phyloP scores from a whole-genome alignment of 805 yeast species.

The Teunomyces gatunensis region DNA sequence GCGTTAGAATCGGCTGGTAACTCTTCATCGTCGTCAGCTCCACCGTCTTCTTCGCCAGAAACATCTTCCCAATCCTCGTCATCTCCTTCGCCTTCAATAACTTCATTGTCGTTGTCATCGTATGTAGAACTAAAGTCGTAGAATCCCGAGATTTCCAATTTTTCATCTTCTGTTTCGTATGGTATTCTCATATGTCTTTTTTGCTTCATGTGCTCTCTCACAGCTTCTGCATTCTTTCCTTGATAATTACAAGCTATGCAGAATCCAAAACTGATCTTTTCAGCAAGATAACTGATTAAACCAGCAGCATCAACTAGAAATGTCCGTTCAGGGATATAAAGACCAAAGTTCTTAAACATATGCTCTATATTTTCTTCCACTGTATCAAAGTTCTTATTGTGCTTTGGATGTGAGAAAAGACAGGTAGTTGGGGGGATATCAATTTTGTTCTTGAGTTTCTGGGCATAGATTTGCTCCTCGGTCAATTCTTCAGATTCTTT shows the following conservation, averaged over 20 bases:
- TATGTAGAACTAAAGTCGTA: slow-evolving; percentile 80
- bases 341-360: slow-evolving; percentile 78
- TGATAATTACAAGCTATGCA: slow-evolving; percentile 81
- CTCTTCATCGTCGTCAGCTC: slow-evolving; percentile 22
- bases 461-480: slow-evolving; percentile 36
- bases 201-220: slow-evolving; percentile 80
- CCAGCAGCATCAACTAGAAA: slow-evolving; percentile 71
- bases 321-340: slow-evolving; percentile 80
- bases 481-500: slow-evolving; percentile 11
- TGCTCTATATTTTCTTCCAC: slow-evolving; percentile 56
- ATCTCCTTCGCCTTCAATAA: slow-evolving; percentile 8
- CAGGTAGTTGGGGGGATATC: slow-evolving; percentile 51
- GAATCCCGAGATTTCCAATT: slow-evolving; percentile 69
- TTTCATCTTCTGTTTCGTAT: slow-evolving; percentile 77
- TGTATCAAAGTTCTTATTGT: slow-evolving; percentile 29
- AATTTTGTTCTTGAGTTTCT: slow-evolving; percentile 44
- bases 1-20: slow-evolving; percentile 25
- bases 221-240: slow-evolving; percentile 82
- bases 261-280: slow-evolving; percentile 77
- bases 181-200: slow-evolving; percentile 90
- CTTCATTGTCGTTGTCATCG: slow-evolving; percentile 20
- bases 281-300: slow-evolving; percentile 69
- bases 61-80: slow-evolving; percentile 43
- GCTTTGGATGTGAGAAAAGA: slow-evolving; percentile 46
- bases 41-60: slow-evolving; percentile 20